Evolutionary conservation across 306 rosid species (phyloP), one percentile per base, ranked within the genome.

Genomic region (Quillaja saponaria): DNA sequence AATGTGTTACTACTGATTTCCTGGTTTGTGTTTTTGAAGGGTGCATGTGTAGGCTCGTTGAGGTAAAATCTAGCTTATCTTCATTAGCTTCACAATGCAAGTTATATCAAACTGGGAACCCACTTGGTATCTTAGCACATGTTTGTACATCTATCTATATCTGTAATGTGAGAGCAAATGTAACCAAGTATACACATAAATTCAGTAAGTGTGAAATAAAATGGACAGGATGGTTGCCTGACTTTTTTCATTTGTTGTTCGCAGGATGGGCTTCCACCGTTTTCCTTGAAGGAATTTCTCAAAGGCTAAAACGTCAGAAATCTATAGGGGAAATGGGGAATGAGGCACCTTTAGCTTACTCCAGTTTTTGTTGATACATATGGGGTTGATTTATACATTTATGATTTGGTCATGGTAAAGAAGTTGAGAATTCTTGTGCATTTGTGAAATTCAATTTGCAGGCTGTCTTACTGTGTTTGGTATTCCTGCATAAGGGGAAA

Each of bases 221-320:
- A 37, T 6, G 40, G 40, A 37, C 40, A 37, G 10, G 33, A 25
- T 48, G 35, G 17, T 61, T 59, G 35, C 34, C 67, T 78, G 45
- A 77, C 72, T 51, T 35, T 51, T 56, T 35, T 21, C 25, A 33
- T 38, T 68, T 37, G 74, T 71, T 64, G 42, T 41, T 73, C 79
- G 78, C 72, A 92, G 99, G 96, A 89, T 40, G 84, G 75, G 13
- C 68, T 66, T 49, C 84, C 75, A 3, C 51, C 87, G 17, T 92
- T 92, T 79, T 83, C 91, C 65, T 69, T 87, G 71, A 67, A 72
- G 76, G 85, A 90, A 64, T 90, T 87, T 59, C 82, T 90, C 54
- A 75, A 80, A 73, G 77, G 95, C 73, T 87, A 74, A 83, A 68
- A 60, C 17, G 34, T 54, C 25, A 34, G 58, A 25, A 73, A 69